These are phyloP conservation scores for Neoscytalidium dimidiatum DNA, from an alignment of 2,329 filamentous ascomycete genomes.

Conservation along the genomic window DNA sequence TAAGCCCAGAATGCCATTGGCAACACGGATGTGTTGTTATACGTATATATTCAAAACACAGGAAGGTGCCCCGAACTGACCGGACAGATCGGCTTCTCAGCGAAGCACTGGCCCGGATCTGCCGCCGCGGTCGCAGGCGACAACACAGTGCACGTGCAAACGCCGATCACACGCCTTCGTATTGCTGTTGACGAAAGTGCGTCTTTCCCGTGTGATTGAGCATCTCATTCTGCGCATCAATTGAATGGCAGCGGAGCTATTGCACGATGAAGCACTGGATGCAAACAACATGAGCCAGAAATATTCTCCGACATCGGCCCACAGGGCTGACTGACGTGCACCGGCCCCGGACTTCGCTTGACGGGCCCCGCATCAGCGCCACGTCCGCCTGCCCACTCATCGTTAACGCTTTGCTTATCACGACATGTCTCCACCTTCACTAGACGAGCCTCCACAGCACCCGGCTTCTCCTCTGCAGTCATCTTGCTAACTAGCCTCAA, in stretches of 20 bases:
- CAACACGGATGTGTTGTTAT: no score
- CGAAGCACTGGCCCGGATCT: slow-evolving; percentile 2
- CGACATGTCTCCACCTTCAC: not conserved
- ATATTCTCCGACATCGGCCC: slow-evolving; percentile 5
- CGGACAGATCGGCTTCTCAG: not conserved
- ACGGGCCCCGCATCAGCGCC: not conserved
- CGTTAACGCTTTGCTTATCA: not conserved
- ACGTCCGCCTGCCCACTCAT: not conserved
- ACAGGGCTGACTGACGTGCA: slow-evolving; percentile 4
- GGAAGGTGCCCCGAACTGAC: not conserved
- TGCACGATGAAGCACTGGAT: no score
- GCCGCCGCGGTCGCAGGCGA: not conserved
- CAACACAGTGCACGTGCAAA: slow-evolving; percentile 1
- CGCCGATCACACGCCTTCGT: not conserved
- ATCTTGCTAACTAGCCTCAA: not conserved
- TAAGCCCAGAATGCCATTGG: no score
- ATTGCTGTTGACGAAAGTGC: not conserved
- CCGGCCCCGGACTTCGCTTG: slow-evolving; percentile 5
- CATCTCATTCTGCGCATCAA: no score
- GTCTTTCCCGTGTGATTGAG: not conserved
- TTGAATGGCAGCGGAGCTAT: not conserved
- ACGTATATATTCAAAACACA: not conserved
- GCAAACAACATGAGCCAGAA: not conserved
- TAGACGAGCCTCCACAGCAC: not conserved
- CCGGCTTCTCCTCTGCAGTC: not conserved